These are phyloP conservation scores for Podila minutissima DNA, from an alignment of 192 early-diverging fungal species.

Conservation along the genomic window DNA sequence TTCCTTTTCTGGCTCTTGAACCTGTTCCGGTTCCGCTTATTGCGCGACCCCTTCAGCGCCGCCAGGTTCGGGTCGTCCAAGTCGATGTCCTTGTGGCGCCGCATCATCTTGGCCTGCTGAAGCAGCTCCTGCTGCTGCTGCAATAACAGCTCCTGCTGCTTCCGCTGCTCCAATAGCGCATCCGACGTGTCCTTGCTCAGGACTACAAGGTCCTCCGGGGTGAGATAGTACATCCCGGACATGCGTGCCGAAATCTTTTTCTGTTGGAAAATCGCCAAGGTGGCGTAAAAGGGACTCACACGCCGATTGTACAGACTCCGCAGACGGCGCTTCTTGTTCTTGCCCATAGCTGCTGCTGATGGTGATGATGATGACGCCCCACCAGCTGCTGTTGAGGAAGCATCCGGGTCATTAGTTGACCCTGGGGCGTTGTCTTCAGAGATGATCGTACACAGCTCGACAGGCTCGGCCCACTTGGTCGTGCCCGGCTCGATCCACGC, in stretches of 20 bases:
- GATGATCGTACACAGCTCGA: conserved; percentile 9
- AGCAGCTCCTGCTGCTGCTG: neutral
- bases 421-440: neutral
- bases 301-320: conserved; percentile 42
- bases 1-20: neutral
- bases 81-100: neutral
- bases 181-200: neutral
- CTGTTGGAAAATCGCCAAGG: conserved; percentile 28
- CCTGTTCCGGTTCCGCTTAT: neutral
- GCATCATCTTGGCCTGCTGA: neutral
- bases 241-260: conserved; percentile 16
- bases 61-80: neutral
- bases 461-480: conserved; percentile 23
- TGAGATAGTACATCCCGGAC: conserved; percentile 23
- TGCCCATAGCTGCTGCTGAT: neutral
- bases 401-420: neutral
- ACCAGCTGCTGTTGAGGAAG: neutral
- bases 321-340: conserved; percentile 20
- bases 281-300: conserved; percentile 46
- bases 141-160: neutral
- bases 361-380: neutral
- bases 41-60: neutral
- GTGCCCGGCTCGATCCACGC: conserved; percentile 21
- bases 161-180: neutral
- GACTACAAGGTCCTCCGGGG: conserved; percentile 9